Evolutionary conservation across 1,284 basidiomycete species (phyloP).

Genomic region (Ceratobasidium sp.): DNA sequence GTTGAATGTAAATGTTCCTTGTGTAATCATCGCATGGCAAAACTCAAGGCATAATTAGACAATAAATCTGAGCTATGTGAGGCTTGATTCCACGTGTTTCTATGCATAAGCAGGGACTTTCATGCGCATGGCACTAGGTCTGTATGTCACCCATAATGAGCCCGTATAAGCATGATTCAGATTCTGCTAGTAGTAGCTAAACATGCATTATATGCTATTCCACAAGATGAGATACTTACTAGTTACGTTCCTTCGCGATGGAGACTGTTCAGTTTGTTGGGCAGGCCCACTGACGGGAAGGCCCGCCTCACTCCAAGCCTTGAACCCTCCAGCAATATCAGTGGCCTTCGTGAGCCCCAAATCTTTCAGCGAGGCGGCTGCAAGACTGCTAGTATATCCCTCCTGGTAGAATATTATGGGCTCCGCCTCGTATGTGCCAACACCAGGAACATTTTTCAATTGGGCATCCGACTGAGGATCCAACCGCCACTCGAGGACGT

Average conservation of each 20-base stretch:
- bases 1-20: too few relatives aligned
- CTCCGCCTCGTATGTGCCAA: constrained; percentile 73
- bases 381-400: constrained; percentile 70
- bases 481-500: constrained; percentile 74
- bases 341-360: constrained; percentile 73
- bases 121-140: too few relatives aligned
- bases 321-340: constrained; percentile 73
- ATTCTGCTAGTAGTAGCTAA: too few relatives aligned
- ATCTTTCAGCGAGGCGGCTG: constrained; percentile 68
- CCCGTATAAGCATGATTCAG: too few relatives aligned
- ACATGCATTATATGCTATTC: too few relatives aligned
- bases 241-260: neutral
- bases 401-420: constrained; percentile 75
- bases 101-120: too few relatives aligned
- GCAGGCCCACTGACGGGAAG: constrained; percentile 52
- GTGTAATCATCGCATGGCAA: too few relatives aligned
- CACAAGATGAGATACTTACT: too few relatives aligned
- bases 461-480: constrained; percentile 66
- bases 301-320: constrained; percentile 69
- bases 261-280: neutral
- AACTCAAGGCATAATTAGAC: too few relatives aligned
- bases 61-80: too few relatives aligned
- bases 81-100: too few relatives aligned
- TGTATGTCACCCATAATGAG: too few relatives aligned
- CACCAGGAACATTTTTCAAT: constrained; percentile 50